A percentile compares a stretch with the other conserved stretches of the same genome.
phyloP scores from a whole-genome alignment of 306 rosid genomes.

The Rosa persica region DNA sequence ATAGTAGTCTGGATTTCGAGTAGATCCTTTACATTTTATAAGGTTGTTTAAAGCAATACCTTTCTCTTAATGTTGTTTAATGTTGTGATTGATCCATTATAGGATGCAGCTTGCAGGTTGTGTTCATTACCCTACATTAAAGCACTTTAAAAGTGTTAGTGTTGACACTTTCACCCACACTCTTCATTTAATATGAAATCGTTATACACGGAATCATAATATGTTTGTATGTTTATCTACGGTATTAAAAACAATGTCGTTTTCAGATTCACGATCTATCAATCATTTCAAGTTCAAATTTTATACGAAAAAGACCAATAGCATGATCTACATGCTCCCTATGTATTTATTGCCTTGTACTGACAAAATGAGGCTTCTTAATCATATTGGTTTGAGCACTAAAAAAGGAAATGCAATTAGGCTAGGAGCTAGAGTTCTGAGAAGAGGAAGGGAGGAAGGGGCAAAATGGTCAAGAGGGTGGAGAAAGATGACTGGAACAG shows the following conservation, averaged over 20 bases:
- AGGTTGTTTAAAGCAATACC: neutral
- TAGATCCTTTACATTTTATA: neutral
- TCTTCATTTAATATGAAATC: neutral
- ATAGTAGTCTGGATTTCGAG: neutral
- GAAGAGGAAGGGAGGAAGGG: neutral
- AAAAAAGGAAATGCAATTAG: neutral
- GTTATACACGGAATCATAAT: neutral
- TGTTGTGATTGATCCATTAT: conserved; percentile 5
- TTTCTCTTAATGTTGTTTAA: neutral
- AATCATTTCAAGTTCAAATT: no score
- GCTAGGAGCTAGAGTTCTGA: neutral
- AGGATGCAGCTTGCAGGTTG: neutral
- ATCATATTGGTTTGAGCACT: neutral
- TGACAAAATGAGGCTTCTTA: neutral
- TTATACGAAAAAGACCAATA: neutral
- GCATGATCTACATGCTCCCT: neutral
- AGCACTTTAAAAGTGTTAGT: neutral
- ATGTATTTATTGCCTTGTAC: neutral
- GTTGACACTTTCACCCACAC: neutral
- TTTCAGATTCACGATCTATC: neutral
- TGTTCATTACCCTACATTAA: neutral
- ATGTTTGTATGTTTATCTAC: neutral
- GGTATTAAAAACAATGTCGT: neutral
- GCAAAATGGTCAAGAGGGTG: conserved; percentile 5
- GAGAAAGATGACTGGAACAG: conserved; percentile 19